Evolutionary conservation across 2,329 filamentous ascomycete genomes (phyloP).

Genomic region (Colletotrichum costaricense): DNA sequence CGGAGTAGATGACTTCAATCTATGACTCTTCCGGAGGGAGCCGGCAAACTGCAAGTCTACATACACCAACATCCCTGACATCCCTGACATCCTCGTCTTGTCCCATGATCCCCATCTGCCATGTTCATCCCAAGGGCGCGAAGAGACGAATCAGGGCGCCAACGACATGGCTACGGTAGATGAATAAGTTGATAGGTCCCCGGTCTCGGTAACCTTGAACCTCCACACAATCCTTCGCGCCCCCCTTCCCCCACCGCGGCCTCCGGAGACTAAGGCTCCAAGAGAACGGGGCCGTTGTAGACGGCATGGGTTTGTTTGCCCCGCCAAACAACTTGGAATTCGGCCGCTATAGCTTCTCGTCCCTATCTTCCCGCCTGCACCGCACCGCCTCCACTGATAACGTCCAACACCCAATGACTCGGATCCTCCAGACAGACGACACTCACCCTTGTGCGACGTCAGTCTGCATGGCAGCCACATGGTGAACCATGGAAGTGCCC

Average conservation of each 20-base stretch:
- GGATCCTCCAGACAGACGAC: slow-evolving; percentile 1
- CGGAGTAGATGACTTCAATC: background rate
- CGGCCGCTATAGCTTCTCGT: background rate
- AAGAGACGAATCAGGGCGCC: background rate
- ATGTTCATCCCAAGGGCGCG: background rate
- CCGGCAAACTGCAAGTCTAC: background rate
- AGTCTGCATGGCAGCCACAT: slow-evolving; percentile 26
- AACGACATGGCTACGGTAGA: background rate
- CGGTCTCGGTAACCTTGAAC: background rate
- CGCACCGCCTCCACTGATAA: slow-evolving; percentile 32
- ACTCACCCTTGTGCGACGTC: slow-evolving; percentile 5
- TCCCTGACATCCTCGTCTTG: background rate
- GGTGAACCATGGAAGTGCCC: slow-evolving; percentile 2
- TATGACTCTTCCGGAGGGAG: background rate
- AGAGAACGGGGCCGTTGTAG: slow-evolving; percentile 18
- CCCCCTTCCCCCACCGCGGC: slow-evolving; percentile 20
- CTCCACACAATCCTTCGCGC: slow-evolving; percentile 8
- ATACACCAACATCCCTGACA: background rate
- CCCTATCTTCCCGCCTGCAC: slow-evolving; percentile 23
- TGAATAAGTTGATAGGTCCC: background rate
- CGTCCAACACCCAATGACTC: slow-evolving; percentile 23
- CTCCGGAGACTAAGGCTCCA: slow-evolving; percentile 20
- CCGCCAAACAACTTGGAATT: slow-evolving; percentile 6
- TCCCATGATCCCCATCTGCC: background rate
- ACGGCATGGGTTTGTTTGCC: slow-evolving; percentile 16